Evolutionary conservation across 352 stramenopile species (phyloP).

Genomic region (Globisporangium takayamanum): DNA sequence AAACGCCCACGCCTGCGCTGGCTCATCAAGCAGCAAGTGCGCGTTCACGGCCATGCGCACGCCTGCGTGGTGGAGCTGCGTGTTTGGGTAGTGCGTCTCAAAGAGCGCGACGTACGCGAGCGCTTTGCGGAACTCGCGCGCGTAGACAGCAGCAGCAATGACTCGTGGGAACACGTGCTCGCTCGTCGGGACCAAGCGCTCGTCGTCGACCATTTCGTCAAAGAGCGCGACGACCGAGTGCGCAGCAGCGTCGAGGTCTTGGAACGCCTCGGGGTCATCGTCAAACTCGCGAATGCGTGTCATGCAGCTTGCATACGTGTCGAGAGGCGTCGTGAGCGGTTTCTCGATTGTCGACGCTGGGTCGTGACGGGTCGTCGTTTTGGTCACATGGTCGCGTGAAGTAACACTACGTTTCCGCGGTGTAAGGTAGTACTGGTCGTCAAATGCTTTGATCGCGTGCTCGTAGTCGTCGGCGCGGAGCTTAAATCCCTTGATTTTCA

Average conservation of each 20-base stretch:
- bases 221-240: constrained; percentile 40
- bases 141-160: constrained; percentile 44
- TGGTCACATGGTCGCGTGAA: neutral
- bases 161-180: constrained; percentile 39
- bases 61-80: constrained; percentile 26
- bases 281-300: constrained; percentile 35
- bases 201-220: constrained; percentile 55
- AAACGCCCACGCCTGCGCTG: constrained; percentile 29
- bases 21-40: constrained; percentile 42
- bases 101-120: constrained; percentile 31
- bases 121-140: constrained; percentile 44
- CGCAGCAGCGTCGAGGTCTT: constrained; percentile 26
- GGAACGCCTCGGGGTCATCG: constrained; percentile 32
- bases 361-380: constrained; percentile 10
- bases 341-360: constrained; percentile 4
- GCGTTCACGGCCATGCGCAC: constrained; percentile 55
- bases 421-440: constrained; percentile 36
- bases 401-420: neutral
- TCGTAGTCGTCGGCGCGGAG: constrained; percentile 46
- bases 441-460: constrained; percentile 39
- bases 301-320: constrained; percentile 41
- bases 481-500: constrained; percentile 67
- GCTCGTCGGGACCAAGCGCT: constrained; percentile 25
- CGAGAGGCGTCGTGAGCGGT: constrained; percentile 22
- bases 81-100: constrained; percentile 15